Conservation (phyloP, 2,329 filamentous ascomycete species). For the Beauveria brongniartii region DNA sequence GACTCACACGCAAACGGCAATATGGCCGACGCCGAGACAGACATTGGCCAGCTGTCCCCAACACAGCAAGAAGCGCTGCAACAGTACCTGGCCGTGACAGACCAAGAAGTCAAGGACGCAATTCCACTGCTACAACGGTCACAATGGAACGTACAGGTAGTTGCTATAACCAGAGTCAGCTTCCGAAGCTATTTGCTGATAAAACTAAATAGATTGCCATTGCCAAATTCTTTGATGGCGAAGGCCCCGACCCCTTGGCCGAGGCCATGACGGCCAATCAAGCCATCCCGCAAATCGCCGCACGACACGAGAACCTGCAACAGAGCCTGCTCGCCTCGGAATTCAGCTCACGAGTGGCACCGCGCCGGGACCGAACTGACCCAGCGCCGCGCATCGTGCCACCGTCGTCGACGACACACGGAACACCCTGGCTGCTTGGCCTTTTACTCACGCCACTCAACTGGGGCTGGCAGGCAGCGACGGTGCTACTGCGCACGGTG, state of each 20-base stretch:
- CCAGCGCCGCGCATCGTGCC: slow-evolving; percentile 81
- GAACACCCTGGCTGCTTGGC: slow-evolving; percentile 66
- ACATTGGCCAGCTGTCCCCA: slow-evolving; percentile 63
- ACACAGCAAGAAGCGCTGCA: slow-evolving; percentile 77
- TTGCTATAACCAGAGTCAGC: neutral
- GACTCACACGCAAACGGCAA: neutral
- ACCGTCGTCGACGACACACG: slow-evolving; percentile 59
- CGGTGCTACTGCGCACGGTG: slow-evolving; percentile 62
- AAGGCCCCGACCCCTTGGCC: slow-evolving; percentile 72
- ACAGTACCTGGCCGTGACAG: slow-evolving; percentile 81
- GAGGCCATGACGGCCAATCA: slow-evolving; percentile 59
- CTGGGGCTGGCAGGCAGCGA: slow-evolving; percentile 64
- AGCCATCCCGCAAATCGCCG: slow-evolving; percentile 52
- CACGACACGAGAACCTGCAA: slow-evolving; percentile 67
- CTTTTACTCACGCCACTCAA: slow-evolving; percentile 76
- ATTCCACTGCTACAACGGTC: slow-evolving; percentile 73
- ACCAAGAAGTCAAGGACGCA: slow-evolving; percentile 69
- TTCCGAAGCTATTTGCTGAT: neutral
- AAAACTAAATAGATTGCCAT: slow-evolving; percentile 69
- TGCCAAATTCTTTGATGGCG: slow-evolving; percentile 95
- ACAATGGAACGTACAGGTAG: slow-evolving; percentile 91
- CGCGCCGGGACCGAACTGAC: slow-evolving; percentile 37
- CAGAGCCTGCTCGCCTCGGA: slow-evolving; percentile 40
- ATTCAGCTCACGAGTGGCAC: slow-evolving; percentile 17
- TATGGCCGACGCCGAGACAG: slow-evolving; percentile 31